A percentile compares a stretch with the other conserved stretches of the same genome.
These are phyloP conservation scores for Chaetoscypha palmicola DNA, from an alignment of 2,329 filamentous ascomycete genomes.

Conservation along the genomic window DNA sequence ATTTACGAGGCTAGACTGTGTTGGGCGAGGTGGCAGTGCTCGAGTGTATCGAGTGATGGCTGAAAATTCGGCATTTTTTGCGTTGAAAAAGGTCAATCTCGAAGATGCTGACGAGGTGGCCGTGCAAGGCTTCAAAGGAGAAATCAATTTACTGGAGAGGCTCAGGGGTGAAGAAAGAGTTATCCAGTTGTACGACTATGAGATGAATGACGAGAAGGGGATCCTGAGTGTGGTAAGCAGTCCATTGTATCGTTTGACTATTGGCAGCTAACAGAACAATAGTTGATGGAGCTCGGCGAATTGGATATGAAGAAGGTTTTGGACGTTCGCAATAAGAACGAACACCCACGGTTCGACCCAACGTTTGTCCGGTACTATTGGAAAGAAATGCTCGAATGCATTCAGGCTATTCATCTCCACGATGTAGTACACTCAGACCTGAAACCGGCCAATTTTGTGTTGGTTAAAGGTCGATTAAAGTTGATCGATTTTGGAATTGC, in stretches of 20 bases:
- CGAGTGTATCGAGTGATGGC: slow-evolving; percentile 96
- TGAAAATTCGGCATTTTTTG: slow-evolving; percentile 93
- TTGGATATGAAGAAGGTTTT: slow-evolving; percentile 85
- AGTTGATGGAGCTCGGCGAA: slow-evolving; percentile 97
- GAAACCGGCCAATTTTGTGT: slow-evolving; percentile 94
- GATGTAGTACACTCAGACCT: slow-evolving; percentile 96
- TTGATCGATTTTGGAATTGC: slow-evolving; percentile 98
- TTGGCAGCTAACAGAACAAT: slow-evolving; percentile 20
- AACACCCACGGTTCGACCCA: slow-evolving; percentile 72
- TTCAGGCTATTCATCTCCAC: slow-evolving; percentile 78
- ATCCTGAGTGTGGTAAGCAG: slow-evolving; percentile 71
- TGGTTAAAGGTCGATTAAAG: slow-evolving; percentile 84
- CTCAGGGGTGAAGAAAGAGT: slow-evolving; percentile 82
- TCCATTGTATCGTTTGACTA: background rate
- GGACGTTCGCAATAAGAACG: slow-evolving; percentile 61
- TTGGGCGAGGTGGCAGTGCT: slow-evolving; percentile 86
- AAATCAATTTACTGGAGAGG: slow-evolving; percentile 84
- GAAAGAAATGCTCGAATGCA: slow-evolving; percentile 98
- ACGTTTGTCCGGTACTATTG: slow-evolving; percentile 96
- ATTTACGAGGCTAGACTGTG: slow-evolving; percentile 82
- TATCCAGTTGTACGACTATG: slow-evolving; percentile 83
- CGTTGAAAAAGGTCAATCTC: slow-evolving; percentile 84
- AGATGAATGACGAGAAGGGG: slow-evolving; percentile 88
- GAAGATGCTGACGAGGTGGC: slow-evolving; percentile 82
- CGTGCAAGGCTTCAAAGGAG: slow-evolving; percentile 83